These are phyloP conservation scores for Daedaleopsis nitida DNA, from an alignment of 768 basidiomycete species.

Conservation along the genomic window DNA sequence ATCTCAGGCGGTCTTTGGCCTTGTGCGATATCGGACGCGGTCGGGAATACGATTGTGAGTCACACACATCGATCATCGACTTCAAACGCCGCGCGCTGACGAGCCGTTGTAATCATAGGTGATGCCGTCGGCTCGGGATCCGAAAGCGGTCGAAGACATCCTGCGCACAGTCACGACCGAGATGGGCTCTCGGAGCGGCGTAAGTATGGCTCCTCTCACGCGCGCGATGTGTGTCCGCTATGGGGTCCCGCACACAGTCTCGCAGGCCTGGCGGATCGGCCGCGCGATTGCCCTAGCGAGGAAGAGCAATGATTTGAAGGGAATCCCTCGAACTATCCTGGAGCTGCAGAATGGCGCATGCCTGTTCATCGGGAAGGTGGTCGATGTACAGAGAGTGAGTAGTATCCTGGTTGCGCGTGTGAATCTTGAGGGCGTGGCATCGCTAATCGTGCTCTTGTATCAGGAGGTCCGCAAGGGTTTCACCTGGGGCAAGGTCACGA, in stretches of 20 bases:
- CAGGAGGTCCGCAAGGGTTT: conserved; percentile 35
- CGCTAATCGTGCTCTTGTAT: no score
- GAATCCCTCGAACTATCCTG: conserved; percentile 33
- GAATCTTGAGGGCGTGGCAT: no score
- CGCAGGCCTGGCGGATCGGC: conserved; percentile 66
- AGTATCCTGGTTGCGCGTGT: no score
- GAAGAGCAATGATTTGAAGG: conserved; percentile 44
- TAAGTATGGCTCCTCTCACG: conserved; percentile 30
- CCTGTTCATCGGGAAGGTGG: conserved; percentile 63
- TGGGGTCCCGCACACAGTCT: conserved; percentile 51
- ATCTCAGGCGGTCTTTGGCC: conserved; percentile 34
- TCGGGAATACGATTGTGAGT: conserved; percentile 37
- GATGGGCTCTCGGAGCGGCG: conserved; percentile 33
- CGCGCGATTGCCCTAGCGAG: conserved; percentile 56
- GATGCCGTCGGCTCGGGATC: conserved; percentile 24
- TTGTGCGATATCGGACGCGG: conserved; percentile 38
- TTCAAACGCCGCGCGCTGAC: not conserved
- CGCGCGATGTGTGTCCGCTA: conserved; percentile 28
- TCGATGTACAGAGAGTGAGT: conserved; percentile 38
- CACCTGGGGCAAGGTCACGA: conserved; percentile 36
- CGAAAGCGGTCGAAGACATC: conserved; percentile 27
- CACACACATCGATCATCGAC: no score
- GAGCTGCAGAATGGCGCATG: conserved; percentile 38
- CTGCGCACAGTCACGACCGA: conserved; percentile 31
- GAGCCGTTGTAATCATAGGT: conserved; percentile 13